Base-by-base conservation (phyloP, 1,284 basidiomycete species). In the Taiwanofungus camphoratus region DNA sequence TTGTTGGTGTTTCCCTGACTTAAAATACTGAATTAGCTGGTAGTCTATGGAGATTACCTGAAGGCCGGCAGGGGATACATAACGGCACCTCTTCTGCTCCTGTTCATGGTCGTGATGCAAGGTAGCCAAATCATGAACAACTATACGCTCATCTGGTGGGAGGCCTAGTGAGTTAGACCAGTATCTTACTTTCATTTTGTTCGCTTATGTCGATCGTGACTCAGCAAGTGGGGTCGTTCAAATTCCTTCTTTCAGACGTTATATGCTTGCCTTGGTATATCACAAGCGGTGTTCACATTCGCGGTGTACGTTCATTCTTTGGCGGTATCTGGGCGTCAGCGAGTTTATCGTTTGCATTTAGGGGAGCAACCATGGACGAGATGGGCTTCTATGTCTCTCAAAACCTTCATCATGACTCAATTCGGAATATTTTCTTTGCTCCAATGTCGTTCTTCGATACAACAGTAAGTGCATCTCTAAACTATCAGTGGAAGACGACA, bases 391-490 rank as follows among this genome's bases (percentile, higher is more conserved):
- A 68, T 37, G 80, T 77, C 1, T 82, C 81, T 1, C 68, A 70
- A 46, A 79, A 77, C 50, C 59, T 85, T 5, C 80, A 84, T 54
- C 67, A 73, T 40, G 55, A 67, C 30, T 71, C 79, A 0, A 64
- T 83, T 8, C 61, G 60, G 16, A 75, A 77, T 42, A 72, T 85
- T 26, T 78, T 84, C 56, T 75, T 77, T 54, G 78, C 79, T 0
- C 80, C 81, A 0, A 85, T 85, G 77, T 73, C 74, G 0, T 81
- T 83, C 56, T 86, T 84, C 50, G 82, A 86, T 57, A 76, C 78
- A 1, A 81, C 79, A 13, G 79, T 80, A 39, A 53, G 70, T 50
- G 5, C 15, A 13, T 7, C 40, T 7, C 32, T 15, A 1, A 4
- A 24, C 41, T 27, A 36, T 20, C n/a, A n/a, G n/a, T n/a, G n/a